Evolutionary conservation across 2,329 filamentous ascomycete species (phyloP).

Genomic region (Hypoxylon sp.): DNA sequence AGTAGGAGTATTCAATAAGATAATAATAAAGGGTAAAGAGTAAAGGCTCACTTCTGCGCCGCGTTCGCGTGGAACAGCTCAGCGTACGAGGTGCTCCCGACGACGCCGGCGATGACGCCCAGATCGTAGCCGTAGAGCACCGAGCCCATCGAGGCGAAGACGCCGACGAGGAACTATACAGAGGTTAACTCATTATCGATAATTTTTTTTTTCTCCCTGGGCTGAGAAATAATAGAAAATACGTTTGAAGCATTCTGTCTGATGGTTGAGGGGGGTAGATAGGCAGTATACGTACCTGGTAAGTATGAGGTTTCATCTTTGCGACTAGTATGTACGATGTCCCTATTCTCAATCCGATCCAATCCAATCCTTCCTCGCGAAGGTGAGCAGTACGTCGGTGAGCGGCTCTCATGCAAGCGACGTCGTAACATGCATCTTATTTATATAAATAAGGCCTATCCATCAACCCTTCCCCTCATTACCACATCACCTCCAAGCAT

Average conservation of each 20-base stretch:
- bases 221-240: neutral
- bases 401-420: constrained; percentile 5
- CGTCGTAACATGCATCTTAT: constrained; percentile 20
- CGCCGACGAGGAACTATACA: constrained; percentile 64
- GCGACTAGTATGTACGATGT: neutral
- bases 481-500: neutral
- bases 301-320: constrained; percentile 53
- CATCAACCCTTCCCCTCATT: neutral
- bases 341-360: constrained; percentile 3
- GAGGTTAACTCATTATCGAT: neutral
- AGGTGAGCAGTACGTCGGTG: constrained; percentile 15
- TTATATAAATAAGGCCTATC: constrained; percentile 14
- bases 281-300: constrained; percentile 47
- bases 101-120: constrained; percentile 67
- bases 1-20: neutral
- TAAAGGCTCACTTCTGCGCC: constrained; percentile 56
- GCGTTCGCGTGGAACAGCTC: constrained; percentile 58
- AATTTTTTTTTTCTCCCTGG: neutral
- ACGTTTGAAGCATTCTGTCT: neutral
- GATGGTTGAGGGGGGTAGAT: neutral
- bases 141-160: constrained; percentile 70
- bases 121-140: constrained; percentile 71
- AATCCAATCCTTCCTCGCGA: constrained; percentile 1
- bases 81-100: constrained; percentile 64
- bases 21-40: too few relatives aligned